Base-by-base conservation (phyloP, 257 asterid species). In the Przewalskia tangutica region DNA sequence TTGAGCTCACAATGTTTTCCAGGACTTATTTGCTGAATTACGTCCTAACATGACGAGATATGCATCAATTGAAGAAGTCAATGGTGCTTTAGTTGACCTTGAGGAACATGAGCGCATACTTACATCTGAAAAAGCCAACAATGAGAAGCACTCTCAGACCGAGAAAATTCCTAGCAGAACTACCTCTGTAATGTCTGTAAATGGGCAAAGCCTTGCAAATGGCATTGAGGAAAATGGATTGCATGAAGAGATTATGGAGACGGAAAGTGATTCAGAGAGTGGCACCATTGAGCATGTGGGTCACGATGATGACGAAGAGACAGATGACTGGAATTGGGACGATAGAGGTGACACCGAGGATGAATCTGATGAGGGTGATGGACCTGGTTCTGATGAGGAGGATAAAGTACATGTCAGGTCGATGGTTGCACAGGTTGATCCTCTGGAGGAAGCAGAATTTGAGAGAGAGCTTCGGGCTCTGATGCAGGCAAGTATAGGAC, bases 1-100 rank as follows among this genome's bases (percentile, higher is more conserved):
- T 23, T 23, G 27, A 23, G 27, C 27, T 23, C 54, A 48, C 60
- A 23, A 65, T 70, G 82, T 81, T 71, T 84, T 85, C 38, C 92
- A 96, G 99, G 99, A 96, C 85, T 84, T 96, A 58, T 96, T 96
- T 84, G 99, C 91, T 58, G 98, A 89, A 46, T 86, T 96, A 86
- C 94, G 99, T 85, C 99, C 98, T 83, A 92, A 93, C 83, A 93
- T 94, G 98, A 90, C 85, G 76, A 94, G 99, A 36, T 94, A 93
- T 86, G 89, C 93, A 65, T 88, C 98, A 44, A 80, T 91, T 60
- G 99, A 96, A 85, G 99, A 93, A 79, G 93, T 92, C 79, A 90
- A 89, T 87, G 89, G 91, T 77, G 97, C 97, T 76, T 87, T 94
- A 71, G 55, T 83, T 84, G 98, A 96, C 81, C 92, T 96, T 64